Base-by-base conservation (phyloP, 2,329 filamentous ascomycete genomes). In the Fusarium protoensiforme region DNA sequence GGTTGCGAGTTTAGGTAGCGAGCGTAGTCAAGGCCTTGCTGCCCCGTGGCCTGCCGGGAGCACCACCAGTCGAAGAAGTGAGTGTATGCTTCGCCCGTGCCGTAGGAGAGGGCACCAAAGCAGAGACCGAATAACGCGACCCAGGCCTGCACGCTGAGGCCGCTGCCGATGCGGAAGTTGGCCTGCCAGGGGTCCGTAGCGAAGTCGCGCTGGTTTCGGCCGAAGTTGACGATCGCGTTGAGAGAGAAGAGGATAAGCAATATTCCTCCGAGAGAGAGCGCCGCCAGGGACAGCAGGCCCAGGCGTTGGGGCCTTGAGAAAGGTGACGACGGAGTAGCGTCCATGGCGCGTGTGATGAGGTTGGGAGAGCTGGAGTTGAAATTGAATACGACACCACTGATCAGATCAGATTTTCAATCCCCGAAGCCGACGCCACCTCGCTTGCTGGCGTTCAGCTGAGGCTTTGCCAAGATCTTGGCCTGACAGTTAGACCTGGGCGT, bases 51-150 rank as follows among this genome's bases (percentile, higher is more conserved):
- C 18, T 60, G 43, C 16, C 41, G 31, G 33, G 31, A 67, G 36
- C 67, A 67, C 67, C 69, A 70, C 60, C 39, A 67, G 38, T 72
- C 69, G 38, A 72, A 72, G 13, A 70, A 18, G 20, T 72, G 67
- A 18, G 53, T 20, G 31, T 72, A 70, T 7, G 67, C 41, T 13
- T 67, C 69, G 18, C 29, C 22, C 22, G 59, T 61, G 3, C 69
- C 67, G 29, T 67, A 65, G 1, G 67, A 64, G 7, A 72, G n/a
- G 11, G 62, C 48, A 1, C 69, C 67, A 7, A 72, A 63, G 11
- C 64, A 67, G 3, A 69, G 10, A 1, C 69, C 69, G 7, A 69
- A 20, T 22, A 71, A 60, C 10, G 65, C 61, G 18, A 65, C 22
- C 68, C 68, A 71, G 9, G 39, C n/a, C 48, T 71, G 65, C 18